Base-by-base conservation (phyloP, 1,139 yeast genomes). In the Candida buenavistaensis region DNA sequence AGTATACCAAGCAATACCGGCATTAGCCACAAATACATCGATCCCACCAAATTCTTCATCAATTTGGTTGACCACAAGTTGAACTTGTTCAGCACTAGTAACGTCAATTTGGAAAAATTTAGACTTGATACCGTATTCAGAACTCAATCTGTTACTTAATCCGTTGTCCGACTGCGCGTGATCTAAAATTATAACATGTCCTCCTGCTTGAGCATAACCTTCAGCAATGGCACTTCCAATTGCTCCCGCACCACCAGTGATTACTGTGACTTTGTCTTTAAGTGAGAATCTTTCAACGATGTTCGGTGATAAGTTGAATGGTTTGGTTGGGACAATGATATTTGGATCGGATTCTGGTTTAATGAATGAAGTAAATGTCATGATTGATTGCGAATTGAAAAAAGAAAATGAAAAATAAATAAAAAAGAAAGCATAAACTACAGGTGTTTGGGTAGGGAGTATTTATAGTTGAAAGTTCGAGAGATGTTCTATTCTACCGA, bases 121-220 rank as follows among this genome's bases (percentile, higher is more conserved):
- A 37, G 75, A 74, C 52, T 59, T 72, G 42, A 84, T 78, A 12
- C 80, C 80, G 55, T 82, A 83, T 46, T 72, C 71, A 41, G 72
- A 54, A 21, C 73, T 58, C 15, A 85, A 64, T 31, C 63, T 67
- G 35, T 60, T 63, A 23, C 83, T 83, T 50, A 75, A 65, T 19
- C 50, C 50, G 4, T 45, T 34, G 30, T 68, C 54, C 3, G 25
- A 21, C 34, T 70, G 72, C 6, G 79, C 68, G 32, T 80, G 75
- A 49, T 79, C 95, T 83, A 84, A 37, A 50, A 87, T 72, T 43
- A 84, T 84, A 27, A 84, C 79, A 46, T 82, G 83, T n/a, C 92
- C 94, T 34, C 95, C 95, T 5, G 90, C 90, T 63, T 85, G 89
- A 34, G 90, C 87, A 52, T 69, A 84, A 0, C 85, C 92, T 52